phyloP scores from a whole-genome alignment of 2,329 filamentous ascomycete species.

The Nemania diffusa region DNA sequence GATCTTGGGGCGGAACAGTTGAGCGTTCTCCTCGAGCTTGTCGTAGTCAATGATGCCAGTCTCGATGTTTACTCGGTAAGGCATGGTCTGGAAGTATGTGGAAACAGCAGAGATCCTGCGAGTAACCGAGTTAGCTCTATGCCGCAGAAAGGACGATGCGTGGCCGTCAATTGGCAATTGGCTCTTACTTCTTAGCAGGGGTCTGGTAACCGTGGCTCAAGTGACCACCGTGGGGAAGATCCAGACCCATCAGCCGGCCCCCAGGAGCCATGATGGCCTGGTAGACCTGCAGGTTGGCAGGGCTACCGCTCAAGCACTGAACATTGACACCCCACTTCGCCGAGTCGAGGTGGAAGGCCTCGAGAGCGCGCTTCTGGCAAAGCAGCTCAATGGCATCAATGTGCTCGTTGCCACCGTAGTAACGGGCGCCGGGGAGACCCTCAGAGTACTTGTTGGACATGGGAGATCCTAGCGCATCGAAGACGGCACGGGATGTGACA shows the following conservation, averaged over 20 bases:
- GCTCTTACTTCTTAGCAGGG: constrained; percentile 77
- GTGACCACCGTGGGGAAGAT: constrained; percentile 93
- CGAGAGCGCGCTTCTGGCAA: constrained; percentile 92
- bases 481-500: constrained; percentile 97
- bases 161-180: constrained; percentile 57
- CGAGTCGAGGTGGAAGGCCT: constrained; percentile 86
- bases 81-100: constrained; percentile 99
- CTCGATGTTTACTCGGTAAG: constrained; percentile 88
- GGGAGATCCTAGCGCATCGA: constrained; percentile 92
- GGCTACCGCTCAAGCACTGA: constrained; percentile 90
- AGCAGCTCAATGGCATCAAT: constrained; percentile 96
- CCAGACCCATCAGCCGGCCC: constrained; percentile 95
- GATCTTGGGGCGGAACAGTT: constrained; percentile 94
- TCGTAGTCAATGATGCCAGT: constrained; percentile 99
- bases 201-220: constrained; percentile 98
- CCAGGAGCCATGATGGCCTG: constrained; percentile 96
- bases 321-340: constrained; percentile 99
- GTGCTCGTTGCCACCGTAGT: constrained; percentile 99
- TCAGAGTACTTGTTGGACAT: constrained; percentile 99
- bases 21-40: constrained; percentile 86
- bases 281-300: constrained; percentile 98
- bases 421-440: constrained; percentile 96
- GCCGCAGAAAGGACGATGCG: not conserved
- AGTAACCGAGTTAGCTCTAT: constrained; percentile 51
- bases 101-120: constrained; percentile 87